Conservation (phyloP, 345 rosid genomes). For the Syzygium oleosum region DNA sequence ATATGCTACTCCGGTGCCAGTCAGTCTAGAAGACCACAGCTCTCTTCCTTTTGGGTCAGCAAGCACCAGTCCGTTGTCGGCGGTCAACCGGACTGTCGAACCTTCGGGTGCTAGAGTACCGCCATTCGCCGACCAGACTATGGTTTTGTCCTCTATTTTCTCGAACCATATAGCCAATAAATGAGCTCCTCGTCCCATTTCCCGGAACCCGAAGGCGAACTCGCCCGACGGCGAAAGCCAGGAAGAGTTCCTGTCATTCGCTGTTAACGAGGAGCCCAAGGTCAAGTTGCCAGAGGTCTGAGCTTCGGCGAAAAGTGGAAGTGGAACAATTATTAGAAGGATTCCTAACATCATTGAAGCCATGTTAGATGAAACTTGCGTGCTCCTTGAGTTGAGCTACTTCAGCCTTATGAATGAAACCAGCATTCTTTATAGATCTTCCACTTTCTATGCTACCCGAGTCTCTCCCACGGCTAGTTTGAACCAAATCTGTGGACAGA, state of each 20-base stretch:
- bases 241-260: not conserved
- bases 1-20: not conserved
- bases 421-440: not conserved
- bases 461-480: not conserved
- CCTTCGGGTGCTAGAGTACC: not conserved
- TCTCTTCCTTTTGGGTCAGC: not conserved
- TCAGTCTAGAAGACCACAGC: not conserved
- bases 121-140: not conserved
- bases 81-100: not conserved
- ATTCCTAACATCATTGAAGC: not conserved
- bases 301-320: not conserved
- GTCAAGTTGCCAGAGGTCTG: not conserved
- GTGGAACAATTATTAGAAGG: not conserved
- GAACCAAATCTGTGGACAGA: not conserved
- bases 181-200: not conserved
- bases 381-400: not conserved
- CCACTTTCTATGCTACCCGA: not conserved
- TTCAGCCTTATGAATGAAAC: not conserved
- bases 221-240: not conserved
- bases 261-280: not conserved
- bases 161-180: not conserved
- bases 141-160: not conserved
- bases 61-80: fast-evolving
- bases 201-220: not conserved
- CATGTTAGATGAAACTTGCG: not conserved